Base-by-base conservation (phyloP, 257 asterid genomes). In the Ballota nigra region DNA sequence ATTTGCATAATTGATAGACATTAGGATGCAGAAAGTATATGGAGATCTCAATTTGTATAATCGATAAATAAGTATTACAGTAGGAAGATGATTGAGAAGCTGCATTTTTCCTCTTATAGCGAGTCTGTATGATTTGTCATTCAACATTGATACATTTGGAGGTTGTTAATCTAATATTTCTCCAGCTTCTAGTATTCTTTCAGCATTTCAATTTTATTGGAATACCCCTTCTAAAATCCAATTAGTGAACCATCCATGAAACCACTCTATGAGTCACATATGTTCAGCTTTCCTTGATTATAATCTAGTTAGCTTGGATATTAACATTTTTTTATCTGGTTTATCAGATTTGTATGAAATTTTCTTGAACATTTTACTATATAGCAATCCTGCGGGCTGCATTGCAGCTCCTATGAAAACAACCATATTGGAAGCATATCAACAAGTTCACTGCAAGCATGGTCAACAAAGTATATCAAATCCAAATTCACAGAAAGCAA, bases 151-250 rank as follows among this genome's bases (percentile, higher is more conserved):
- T 70, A 22, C 52, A 60, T 12, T 36, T 52, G 70, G 56, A 59
- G 65, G 70, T 34, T 53, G 65, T 60, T 28, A 10, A 13, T 59
- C 68, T 60, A 60, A 60, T 16, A 12, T 52, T 58, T 69, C 28
- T 18, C n/a, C 45, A 20, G 24, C 38, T 65, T 66, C 28, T 41
- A 38, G 31, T 43, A 29, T 58, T 47, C 23, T 43, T 62, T 75
- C 55, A 36, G 59, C 33, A 49, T 10, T 68, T 70, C 28, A 33
- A 67, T 15, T 58, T 60, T 28, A 33, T 28, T 22, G 52, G 6
- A 22, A 61, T 10, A 34, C 34, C 52, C 8, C 12, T 1, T 36
- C 51, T 49, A 69, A 68, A 56, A 1, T 52, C 57, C 65, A 47
- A 61, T 28, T 43, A 43, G 52, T 43, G 52, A 43, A 43, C 52